Base-by-base conservation (phyloP, 441 rosid genomes). In the Populus trichocarpa region DNA sequence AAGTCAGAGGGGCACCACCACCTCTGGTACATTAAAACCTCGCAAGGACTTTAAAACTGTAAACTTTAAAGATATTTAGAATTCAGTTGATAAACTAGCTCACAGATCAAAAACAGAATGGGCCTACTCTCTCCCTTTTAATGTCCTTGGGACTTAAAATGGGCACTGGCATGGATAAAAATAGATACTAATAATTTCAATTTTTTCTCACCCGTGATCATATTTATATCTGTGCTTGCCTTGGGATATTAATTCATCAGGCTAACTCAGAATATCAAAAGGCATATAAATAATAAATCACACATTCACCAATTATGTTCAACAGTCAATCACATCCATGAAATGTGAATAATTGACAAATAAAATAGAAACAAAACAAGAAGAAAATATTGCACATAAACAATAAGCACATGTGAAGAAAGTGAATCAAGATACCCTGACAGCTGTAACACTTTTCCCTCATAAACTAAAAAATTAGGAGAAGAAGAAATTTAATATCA, bases 401-500 rank as follows among this genome's bases (percentile, higher is more conserved):
- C 61, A 53, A 53, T 30, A 53, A 53, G 8, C 8, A 53, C 61
- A 18, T 18, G 61, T 53, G n/a, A 53, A 6, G 61, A 53, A 18
- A 53, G 61, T 53, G 61, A 18, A 53, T 16, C n/a, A 53, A 53
- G 61, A 53, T 16, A 53, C n/a, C 61, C 61, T 53, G 61, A 53
- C 22, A 53, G n/a, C 61, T 53, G n/a, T 16, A 53, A 53, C 61
- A 53, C n/a, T 53, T 53, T 22, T 53, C 61, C 8, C 61, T 18
- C 2, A 53, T 53, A 18, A 53, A 53, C 22, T 75, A 61, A 36
- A 22, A 79, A 77, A 65, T 9, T 64, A 57, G 11, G 50, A 63
- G n/a, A 70, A 25, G 25, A 38, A 78, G 30, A 77, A 53, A 66
- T 69, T 74, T 73, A 75, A 83, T 36, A 69, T 33, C 53, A 74